Conservation (phyloP, 495 filamentous ascomycete species). For the Penicillium crystallinum region DNA sequence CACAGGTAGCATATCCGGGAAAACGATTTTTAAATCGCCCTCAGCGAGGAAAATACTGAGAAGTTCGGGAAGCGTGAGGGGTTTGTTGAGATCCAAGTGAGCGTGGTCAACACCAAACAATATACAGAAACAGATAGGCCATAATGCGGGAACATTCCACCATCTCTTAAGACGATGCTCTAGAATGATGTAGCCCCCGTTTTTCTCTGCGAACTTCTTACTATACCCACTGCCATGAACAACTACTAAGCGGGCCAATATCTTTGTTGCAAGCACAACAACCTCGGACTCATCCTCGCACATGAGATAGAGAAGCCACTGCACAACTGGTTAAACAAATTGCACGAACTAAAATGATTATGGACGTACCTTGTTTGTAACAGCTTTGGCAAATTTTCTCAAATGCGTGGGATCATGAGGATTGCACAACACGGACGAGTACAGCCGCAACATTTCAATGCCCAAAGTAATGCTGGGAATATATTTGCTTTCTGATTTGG, state of each 20-base stretch:
- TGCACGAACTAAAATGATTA: neutral
- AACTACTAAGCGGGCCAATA: conserved; percentile 80
- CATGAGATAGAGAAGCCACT: conserved; percentile 95
- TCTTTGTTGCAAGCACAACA: conserved; percentile 74
- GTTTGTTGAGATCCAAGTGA: conserved; percentile 63
- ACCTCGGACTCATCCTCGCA: conserved; percentile 82
- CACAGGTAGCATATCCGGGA: conserved; percentile 74
- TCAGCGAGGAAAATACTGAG: conserved; percentile 58
- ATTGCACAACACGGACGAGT: conserved; percentile 75
- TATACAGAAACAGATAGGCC: conserved; percentile 86
- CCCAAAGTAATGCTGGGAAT: conserved; percentile 54
- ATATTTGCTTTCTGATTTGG: conserved; percentile 25
- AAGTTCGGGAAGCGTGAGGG: conserved; percentile 68
- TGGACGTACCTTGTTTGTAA: conserved; percentile 82
- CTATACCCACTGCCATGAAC: conserved; percentile 73
- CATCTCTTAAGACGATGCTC: conserved; percentile 73
- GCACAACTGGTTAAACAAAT: conserved; percentile 14
- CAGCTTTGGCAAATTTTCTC: conserved; percentile 85
- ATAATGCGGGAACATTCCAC: conserved; percentile 82
- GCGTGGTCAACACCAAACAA: conserved; percentile 80
- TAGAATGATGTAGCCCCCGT: conserved; percentile 81
- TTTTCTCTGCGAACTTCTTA: conserved; percentile 77
- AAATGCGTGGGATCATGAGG: conserved; percentile 59
- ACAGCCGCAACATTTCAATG: conserved; percentile 71
- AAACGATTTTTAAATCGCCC: conserved; percentile 56